These are phyloP conservation scores for Tricholoma saponaceum DNA, from an alignment of 768 basidiomycete genomes.

Conservation along the genomic window DNA sequence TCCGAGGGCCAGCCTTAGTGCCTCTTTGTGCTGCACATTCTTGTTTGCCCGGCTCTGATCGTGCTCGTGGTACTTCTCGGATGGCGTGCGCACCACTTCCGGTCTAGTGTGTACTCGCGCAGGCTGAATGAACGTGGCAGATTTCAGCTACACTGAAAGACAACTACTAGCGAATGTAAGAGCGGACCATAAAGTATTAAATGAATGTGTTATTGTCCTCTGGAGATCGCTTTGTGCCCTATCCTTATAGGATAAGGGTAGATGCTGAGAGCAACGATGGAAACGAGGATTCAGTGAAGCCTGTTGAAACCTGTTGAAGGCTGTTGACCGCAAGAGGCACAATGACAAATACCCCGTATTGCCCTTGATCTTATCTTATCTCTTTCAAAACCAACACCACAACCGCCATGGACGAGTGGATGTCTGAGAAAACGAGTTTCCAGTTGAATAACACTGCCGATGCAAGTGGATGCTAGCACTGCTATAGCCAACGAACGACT, in stretches of 20 bases:
- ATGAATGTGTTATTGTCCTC: background rate
- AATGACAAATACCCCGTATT: background rate
- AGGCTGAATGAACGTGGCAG: conserved; percentile 20
- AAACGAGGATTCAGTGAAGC: too few relatives aligned
- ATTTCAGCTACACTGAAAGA: background rate
- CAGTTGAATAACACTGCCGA: too few relatives aligned
- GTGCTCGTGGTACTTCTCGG: conserved; percentile 21
- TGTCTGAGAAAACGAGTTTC: too few relatives aligned
- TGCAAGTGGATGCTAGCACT: too few relatives aligned
- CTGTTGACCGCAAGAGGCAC: too few relatives aligned
- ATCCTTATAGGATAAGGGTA: background rate
- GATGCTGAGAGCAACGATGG: background rate
- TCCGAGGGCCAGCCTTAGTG: conserved; percentile 53
- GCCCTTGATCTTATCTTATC: background rate
- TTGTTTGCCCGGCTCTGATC: conserved; percentile 22
- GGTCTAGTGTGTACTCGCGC: conserved; percentile 31
- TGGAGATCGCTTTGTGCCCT: background rate
- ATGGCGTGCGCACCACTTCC: conserved; percentile 18
- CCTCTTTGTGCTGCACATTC: conserved; percentile 41
- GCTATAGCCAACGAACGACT: too few relatives aligned
- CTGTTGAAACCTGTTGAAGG: too few relatives aligned
- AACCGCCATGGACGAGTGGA: too few relatives aligned
- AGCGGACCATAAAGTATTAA: background rate
- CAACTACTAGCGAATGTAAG: background rate
- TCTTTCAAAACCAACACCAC: too few relatives aligned